phyloP scores from a whole-genome alignment of 352 stramenopile species.

The Saprolegnia parasitica region DNA sequence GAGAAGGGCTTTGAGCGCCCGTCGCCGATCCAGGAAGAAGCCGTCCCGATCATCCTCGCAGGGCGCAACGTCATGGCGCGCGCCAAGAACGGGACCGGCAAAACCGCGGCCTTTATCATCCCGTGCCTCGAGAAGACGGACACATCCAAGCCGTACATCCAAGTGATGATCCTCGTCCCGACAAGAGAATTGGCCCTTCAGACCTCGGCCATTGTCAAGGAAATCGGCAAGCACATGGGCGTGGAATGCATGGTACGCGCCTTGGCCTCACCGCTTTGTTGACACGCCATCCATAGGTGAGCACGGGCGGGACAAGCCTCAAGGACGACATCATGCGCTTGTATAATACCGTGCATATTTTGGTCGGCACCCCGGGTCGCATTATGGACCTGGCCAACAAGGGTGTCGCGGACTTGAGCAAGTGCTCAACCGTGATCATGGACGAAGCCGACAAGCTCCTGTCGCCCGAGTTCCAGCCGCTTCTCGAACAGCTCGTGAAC shows the following conservation, averaged over 20 bases:
- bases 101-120: constrained; percentile 99
- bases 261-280: background rate
- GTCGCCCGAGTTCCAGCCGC: constrained; percentile 96
- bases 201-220: constrained; percentile 97
- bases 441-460: constrained; percentile 99
- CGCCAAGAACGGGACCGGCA: constrained; percentile 99
- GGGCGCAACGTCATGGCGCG: constrained; percentile 97
- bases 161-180: constrained; percentile 98
- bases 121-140: constrained; percentile 99
- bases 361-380: constrained; percentile 97
- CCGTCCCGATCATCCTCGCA: constrained; percentile 98
- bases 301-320: constrained; percentile 96
- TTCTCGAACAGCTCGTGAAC: constrained; percentile 98
- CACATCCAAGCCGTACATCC: constrained; percentile 93
- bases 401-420: constrained; percentile 94
- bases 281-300: constrained; percentile 43
- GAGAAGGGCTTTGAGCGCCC: constrained; percentile 99
- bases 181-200: constrained; percentile 98
- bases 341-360: constrained; percentile 99
- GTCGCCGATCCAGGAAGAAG: constrained; percentile 98
- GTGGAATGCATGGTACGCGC: constrained; percentile 91
- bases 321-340: constrained; percentile 99
- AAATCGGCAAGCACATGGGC: constrained; percentile 97
- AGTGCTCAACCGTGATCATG: constrained; percentile 98
- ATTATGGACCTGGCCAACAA: constrained; percentile 99